These are phyloP conservation scores for Mortierella sp. DNA, from an alignment of 371 early-diverging fungal genomes.

Conservation along the genomic window DNA sequence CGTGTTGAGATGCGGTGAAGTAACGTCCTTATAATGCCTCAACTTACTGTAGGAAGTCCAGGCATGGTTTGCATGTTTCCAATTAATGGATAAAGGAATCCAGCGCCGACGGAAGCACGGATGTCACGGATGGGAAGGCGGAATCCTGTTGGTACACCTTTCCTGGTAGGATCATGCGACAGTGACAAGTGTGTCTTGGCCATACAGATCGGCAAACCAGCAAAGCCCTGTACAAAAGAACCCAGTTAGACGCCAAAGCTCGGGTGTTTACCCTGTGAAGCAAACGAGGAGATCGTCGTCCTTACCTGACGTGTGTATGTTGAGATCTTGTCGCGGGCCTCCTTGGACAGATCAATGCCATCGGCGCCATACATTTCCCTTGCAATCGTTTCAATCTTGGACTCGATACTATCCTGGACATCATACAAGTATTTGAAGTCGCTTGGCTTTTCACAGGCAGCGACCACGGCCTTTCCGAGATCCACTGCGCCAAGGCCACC, in stretches of 20 bases:
- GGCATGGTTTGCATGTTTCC: constrained; percentile 98
- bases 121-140: constrained; percentile 94
- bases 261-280: no score
- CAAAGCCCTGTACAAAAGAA: constrained; percentile 71
- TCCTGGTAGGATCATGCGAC: constrained; percentile 89
- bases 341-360: constrained; percentile 83
- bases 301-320: constrained; percentile 74
- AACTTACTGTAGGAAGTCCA: constrained; percentile 86
- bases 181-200: constrained; percentile 96
- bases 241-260: no score
- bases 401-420: constrained; percentile 75
- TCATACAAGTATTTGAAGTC: constrained; percentile 91
- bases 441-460: constrained; percentile 71
- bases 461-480: constrained; percentile 86
- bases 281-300: no score
- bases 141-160: constrained; percentile 94
- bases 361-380: constrained; percentile 94
- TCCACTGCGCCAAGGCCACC: constrained; percentile 93
- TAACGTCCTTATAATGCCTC: not conserved
- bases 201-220: constrained; percentile 94
- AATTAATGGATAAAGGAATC: constrained; percentile 95
- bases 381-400: constrained; percentile 93
- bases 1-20: no score
- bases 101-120: constrained; percentile 94
- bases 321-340: constrained; percentile 85